Base-by-base conservation (phyloP, 169 alveolate genomes). In the Plasmodium gaboni region DNA sequence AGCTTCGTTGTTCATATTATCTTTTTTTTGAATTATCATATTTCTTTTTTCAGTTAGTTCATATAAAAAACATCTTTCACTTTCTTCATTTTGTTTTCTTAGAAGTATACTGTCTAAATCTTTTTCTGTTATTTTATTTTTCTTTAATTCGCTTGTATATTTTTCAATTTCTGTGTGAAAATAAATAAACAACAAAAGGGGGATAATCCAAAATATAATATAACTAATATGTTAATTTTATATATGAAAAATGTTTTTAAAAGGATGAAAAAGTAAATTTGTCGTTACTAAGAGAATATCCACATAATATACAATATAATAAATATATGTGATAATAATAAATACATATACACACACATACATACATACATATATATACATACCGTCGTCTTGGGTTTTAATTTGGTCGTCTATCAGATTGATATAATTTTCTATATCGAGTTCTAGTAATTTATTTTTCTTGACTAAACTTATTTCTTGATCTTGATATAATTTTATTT, bases 401-500 rank as follows among this genome's bases (percentile, higher is more conserved):
- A 80, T 80, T 22, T 80, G 83, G 7, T 74, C 59, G 6, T 80
- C 90, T 10, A 80, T 67, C 6, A 83, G 48, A 22, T 80, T 50
- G 1, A 80, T 61, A 19, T 80, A 80, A 67, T 80, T 80, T 51
- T 80, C 59, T 48, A 80, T 80, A 13, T 80, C 90, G 6, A 32
- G 28, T 44, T 80, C 90, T 17, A 80, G 19, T 42, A 80, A 48
- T 9, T 57, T 59, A 50, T 80, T 80, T 13, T 80, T 80, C 42
- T 80, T 80, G 1, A 80, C 78, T 24, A 68, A 60, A 13, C 71
- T 67, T 42, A 80, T 63, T 19, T 80, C 90, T 46, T 46, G 28
- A 38, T 80, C 90, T 80, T 80, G 90, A 59, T 46, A 80, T 46
- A 72, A 53, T 59, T 53, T 65, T 24, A 80, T 68, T 48, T 80